Conservation (phyloP, 1,284 basidiomycete genomes). For the Trichosporon faecale region DNA sequence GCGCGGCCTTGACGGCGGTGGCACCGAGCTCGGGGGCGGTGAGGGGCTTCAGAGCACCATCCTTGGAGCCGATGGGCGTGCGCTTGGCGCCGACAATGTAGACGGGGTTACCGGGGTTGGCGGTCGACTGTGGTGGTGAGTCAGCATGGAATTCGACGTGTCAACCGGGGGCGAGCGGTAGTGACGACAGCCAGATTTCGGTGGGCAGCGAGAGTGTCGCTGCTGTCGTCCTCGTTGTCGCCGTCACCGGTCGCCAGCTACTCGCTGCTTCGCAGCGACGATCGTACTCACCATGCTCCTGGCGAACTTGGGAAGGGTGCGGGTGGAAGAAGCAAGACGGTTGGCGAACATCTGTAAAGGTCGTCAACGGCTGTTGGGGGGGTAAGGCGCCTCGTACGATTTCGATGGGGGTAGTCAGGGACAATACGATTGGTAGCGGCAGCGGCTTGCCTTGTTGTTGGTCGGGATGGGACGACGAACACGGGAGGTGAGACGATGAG, state of each 20-base stretch:
- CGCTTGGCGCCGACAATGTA: conserved; percentile 93
- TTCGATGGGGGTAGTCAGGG: conserved; percentile 12
- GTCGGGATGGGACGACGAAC: not conserved
- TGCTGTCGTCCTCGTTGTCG: not conserved
- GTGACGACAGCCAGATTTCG: not conserved
- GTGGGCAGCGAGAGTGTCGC: not conserved
- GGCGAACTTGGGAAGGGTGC: conserved; percentile 21
- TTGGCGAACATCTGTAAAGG: conserved; percentile 22
- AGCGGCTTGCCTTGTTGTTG: not conserved
- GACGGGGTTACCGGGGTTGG: conserved; percentile 53
- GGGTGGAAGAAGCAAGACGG: conserved; percentile 19
- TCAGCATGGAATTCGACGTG: conserved; percentile 3
- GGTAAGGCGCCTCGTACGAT: conserved; percentile 19
- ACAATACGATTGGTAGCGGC: conserved; percentile 10
- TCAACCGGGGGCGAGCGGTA: not conserved
- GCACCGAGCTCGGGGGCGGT: conserved; percentile 88
- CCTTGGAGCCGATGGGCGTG: conserved; percentile 91
- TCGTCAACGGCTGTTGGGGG: not conserved
- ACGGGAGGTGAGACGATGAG: not conserved
- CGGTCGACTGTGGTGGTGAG: conserved; percentile 3
- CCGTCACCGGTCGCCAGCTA: not conserved
- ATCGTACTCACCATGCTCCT: conserved; percentile 26
- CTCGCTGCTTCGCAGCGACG: not conserved
- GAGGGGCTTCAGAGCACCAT: conserved; percentile 81
- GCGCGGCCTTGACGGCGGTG: conserved; percentile 83